phyloP scores from a whole-genome alignment of 106 monocot species.

The Posidonia australis region DNA sequence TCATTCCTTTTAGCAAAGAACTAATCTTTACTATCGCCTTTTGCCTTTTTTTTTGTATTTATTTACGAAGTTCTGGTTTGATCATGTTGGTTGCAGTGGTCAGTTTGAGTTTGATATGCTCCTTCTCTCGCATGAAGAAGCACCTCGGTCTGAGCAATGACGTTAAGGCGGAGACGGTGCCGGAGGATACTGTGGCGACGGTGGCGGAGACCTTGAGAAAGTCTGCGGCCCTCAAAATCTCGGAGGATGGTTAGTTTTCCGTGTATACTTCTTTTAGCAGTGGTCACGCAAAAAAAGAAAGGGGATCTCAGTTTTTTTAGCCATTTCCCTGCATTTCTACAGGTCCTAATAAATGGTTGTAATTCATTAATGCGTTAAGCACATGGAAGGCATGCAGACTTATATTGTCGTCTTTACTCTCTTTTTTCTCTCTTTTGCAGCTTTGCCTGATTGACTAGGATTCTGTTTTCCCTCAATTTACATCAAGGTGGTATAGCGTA shows the following conservation, averaged over 20 bases:
- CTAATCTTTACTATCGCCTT: neutral
- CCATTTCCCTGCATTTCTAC: too few relatives aligned
- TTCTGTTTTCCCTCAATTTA: neutral
- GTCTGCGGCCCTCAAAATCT: conserved; percentile 53
- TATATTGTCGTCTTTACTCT: too few relatives aligned
- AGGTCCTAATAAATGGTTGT: too few relatives aligned
- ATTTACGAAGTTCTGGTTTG: neutral
- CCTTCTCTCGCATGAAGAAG: conserved; percentile 65
- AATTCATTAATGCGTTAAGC: too few relatives aligned
- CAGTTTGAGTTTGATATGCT: conserved; percentile 76
- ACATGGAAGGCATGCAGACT: too few relatives aligned
- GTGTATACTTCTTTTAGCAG: neutral
- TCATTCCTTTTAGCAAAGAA: neutral
- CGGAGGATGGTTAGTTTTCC: conserved; percentile 57
- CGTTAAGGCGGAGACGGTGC: conserved; percentile 47
- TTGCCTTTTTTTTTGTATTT: neutral
- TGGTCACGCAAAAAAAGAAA: too few relatives aligned
- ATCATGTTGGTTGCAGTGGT: conserved; percentile 46
- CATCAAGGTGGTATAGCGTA: neutral
- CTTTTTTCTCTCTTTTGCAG: too few relatives aligned
- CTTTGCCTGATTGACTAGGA: too few relatives aligned
- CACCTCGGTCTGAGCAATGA: conserved; percentile 44
- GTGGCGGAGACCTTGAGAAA: conserved; percentile 63
- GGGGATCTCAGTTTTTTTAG: neutral
- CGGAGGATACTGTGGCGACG: conserved; percentile 45